Evolutionary conservation across 805 yeast species (phyloP).

Genomic region (Yarrowia yakushimensis): DNA sequence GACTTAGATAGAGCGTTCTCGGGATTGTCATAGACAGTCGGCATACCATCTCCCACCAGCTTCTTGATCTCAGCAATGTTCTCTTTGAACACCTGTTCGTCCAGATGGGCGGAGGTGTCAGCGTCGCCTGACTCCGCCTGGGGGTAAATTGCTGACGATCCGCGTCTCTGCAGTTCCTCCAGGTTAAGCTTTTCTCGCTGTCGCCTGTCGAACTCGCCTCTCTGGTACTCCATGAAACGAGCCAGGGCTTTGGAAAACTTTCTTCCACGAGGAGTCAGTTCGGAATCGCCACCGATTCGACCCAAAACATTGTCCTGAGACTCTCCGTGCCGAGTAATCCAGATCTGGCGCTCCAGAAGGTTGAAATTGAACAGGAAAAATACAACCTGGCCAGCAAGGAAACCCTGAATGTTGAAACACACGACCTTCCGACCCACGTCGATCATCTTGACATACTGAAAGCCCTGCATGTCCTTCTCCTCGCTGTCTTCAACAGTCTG

Average conservation of each 20-base stretch:
- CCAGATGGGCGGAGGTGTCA: background rate
- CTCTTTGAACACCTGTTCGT: background rate
- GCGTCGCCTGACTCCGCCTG: background rate
- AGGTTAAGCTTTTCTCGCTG: conserved; percentile 51
- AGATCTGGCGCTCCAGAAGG: conserved; percentile 81
- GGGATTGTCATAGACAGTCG: background rate
- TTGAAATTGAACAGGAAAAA: conserved; percentile 88
- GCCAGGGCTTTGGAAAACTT: conserved; percentile 71
- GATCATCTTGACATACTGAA: conserved; percentile 90
- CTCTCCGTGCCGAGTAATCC: conserved; percentile 96
- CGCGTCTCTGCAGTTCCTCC: background rate
- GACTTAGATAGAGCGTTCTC: background rate
- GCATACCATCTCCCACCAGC: conserved; percentile 3
- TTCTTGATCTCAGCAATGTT: background rate
- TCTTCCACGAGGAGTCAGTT: conserved; percentile 71
- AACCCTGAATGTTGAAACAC: conserved; percentile 83
- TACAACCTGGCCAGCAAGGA: conserved; percentile 87
- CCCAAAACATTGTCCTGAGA: conserved; percentile 81
- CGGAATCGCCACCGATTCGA: conserved; percentile 87
- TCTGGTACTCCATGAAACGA: conserved; percentile 67
- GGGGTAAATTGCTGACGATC: background rate
- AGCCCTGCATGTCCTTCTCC: conserved; percentile 57
- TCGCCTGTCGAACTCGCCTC: conserved; percentile 59
- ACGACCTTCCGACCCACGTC: conserved; percentile 94
- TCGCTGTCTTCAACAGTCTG: conserved; percentile 83